Evolutionary conservation across 2,329 filamentous ascomycete genomes (phyloP).

Genomic region (Dactylellina drechsleri): DNA sequence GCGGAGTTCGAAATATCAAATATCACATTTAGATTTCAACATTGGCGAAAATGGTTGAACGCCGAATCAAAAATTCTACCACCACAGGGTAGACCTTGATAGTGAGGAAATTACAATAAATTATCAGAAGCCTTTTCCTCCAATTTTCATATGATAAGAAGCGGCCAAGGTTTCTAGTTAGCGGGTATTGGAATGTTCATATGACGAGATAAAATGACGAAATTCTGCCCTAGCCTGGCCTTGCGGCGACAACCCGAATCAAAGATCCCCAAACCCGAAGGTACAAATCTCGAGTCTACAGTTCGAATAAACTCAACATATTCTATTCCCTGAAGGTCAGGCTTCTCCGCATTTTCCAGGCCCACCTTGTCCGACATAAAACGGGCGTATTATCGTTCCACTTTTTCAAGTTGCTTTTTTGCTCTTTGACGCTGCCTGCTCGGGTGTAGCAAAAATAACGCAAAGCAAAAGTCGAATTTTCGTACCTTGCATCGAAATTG

Average conservation of each 20-base stretch:
- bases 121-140: no score
- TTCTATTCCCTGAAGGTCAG: slow-evolving; percentile 12
- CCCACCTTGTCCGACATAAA: slow-evolving; percentile 47
- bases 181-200: slow-evolving; percentile 6
- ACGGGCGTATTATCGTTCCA: slow-evolving; percentile 43
- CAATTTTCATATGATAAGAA: slow-evolving; percentile 12
- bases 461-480: slow-evolving; percentile 27
- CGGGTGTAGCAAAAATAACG: slow-evolving; percentile 50
- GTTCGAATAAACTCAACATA: slow-evolving; percentile 44
- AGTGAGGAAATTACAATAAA: no score
- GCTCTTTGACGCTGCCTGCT: slow-evolving; percentile 1
- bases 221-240: slow-evolving; percentile 12
- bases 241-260: slow-evolving; percentile 37
- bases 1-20: background rate
- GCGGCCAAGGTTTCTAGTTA: slow-evolving; percentile 7
- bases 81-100: no score
- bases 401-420: slow-evolving; percentile 14
- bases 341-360: slow-evolving; percentile 55
- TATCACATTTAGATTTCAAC: slow-evolving; percentile 19
- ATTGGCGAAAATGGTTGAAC: background rate
- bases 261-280: slow-evolving; percentile 21
- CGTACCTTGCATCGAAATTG: slow-evolving; percentile 42
- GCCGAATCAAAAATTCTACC: background rate
- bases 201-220: no score
- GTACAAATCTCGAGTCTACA: slow-evolving; percentile 1